Percentiles rank a stretch among this genome's conserved stretches.
These are phyloP conservation scores for Thinopyrum elongatum DNA, from an alignment of 176 grass and related monocot genomes.

Conservation along the genomic window DNA sequence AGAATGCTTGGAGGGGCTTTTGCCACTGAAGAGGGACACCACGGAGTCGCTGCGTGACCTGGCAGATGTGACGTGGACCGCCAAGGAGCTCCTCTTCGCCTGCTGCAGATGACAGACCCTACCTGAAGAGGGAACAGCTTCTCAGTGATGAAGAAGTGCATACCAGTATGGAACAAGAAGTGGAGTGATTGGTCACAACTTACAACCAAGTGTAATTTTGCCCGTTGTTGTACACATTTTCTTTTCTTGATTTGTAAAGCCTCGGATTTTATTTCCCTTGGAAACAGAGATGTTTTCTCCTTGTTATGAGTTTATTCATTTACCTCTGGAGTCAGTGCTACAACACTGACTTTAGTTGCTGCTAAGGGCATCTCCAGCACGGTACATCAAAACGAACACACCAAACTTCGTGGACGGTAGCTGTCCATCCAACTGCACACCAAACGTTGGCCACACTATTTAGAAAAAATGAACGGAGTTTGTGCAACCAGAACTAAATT, in stretches of 20 bases:
- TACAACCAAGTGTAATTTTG: slow-evolving; percentile 15
- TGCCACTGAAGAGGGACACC: slow-evolving; percentile 69
- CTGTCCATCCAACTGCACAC: no score
- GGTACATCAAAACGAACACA: no score
- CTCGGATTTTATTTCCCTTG: not conserved
- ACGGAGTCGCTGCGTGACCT: slow-evolving; percentile 77
- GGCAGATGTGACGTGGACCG: slow-evolving; percentile 83
- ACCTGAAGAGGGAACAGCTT: slow-evolving; percentile 15
- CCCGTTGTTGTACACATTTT: slow-evolving; percentile 2
- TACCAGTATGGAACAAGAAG: slow-evolving; percentile 8
- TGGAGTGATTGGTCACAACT: not conserved
- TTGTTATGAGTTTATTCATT: not conserved
- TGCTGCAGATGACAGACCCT: slow-evolving; percentile 57
- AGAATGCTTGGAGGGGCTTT: slow-evolving; percentile 88
- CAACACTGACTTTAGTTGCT: no score
- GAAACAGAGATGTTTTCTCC: not conserved
- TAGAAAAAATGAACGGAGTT: no score
- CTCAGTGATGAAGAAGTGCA: slow-evolving; percentile 7
- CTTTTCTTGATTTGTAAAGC: slow-evolving; percentile 42
- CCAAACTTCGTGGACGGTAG: no score
- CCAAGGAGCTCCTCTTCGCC: slow-evolving; percentile 92
- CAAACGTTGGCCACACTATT: no score
- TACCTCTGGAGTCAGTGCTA: no score
- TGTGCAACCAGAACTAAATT: no score
- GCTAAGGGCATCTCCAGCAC: no score